These are phyloP conservation scores for Apium graveolens DNA, from an alignment of 129 eudicot genomes.

Conservation along the genomic window DNA sequence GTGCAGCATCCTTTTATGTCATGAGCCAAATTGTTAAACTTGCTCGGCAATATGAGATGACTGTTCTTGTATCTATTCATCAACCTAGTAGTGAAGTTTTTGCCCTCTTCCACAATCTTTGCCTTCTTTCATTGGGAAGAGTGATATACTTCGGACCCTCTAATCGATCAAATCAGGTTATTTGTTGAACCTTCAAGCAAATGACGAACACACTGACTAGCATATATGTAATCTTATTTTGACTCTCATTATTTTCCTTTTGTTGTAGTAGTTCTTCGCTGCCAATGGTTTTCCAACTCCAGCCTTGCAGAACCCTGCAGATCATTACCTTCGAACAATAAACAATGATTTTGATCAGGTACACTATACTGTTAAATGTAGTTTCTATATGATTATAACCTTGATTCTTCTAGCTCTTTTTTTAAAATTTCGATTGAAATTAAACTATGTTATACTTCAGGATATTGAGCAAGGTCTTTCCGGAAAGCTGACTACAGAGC, in stretches of 20 bases:
- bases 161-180: conserved; percentile 48
- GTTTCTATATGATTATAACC: neutral
- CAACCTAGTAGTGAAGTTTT: conserved; percentile 45
- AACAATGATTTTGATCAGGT: conserved; percentile 71
- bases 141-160: conserved; percentile 43
- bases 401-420: neutral
- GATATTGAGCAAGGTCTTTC: conserved; percentile 38
- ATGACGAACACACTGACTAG: neutral
- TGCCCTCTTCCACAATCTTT: conserved; percentile 27
- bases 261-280: conserved; percentile 42
- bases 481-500: conserved; percentile 27
- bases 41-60: conserved; percentile 12
- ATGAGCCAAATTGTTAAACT: conserved; percentile 28
- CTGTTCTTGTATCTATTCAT: conserved; percentile 33
- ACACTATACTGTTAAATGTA: neutral
- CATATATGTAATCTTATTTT: neutral
- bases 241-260: conserved; percentile 5
- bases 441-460: conserved; percentile 16
- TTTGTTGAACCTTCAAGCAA: conserved; percentile 3
- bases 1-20: conserved; percentile 42
- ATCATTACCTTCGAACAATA: conserved; percentile 56
- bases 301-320: conserved; percentile 45
- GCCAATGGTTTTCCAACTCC: conserved; percentile 54
- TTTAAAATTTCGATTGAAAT: neutral
- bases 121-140: conserved; percentile 28